A percentile compares a stretch with the other conserved stretches of the same genome.
phyloP scores from a whole-genome alignment of 257 asterid genomes.

The Gentiana dahurica region DNA sequence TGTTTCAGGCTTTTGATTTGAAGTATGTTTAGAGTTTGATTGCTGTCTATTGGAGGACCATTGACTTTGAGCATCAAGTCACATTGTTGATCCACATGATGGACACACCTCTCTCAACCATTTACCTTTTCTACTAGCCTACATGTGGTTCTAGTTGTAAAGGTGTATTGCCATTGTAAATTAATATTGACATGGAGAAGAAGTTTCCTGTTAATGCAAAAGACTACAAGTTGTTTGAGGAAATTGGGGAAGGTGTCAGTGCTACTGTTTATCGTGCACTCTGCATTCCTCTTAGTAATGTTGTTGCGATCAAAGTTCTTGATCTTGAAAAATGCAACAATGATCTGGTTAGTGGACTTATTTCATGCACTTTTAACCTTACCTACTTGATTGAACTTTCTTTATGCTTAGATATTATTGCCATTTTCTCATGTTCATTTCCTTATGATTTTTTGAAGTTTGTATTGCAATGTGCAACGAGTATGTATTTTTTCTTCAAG shows the following conservation, averaged over 20 bases:
- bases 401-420: neutral
- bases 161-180: slow-evolving; percentile 15
- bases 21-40: neutral
- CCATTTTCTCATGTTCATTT: no score
- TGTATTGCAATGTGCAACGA: no score
- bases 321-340: slow-evolving; percentile 95
- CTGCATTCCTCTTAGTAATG: slow-evolving; percentile 67
- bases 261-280: slow-evolving; percentile 86
- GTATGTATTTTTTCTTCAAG: no score
- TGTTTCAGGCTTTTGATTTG: neutral
- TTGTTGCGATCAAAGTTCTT: slow-evolving; percentile 95
- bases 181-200: slow-evolving; percentile 45
- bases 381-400: neutral
- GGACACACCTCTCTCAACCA: slow-evolving; percentile 12
- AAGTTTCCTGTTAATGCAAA: slow-evolving; percentile 70
- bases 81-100: slow-evolving; percentile 14
- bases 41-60: slow-evolving; percentile 4
- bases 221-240: slow-evolving; percentile 68
- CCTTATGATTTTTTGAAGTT: no score
- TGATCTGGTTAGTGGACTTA: slow-evolving; percentile 63
- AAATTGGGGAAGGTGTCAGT: slow-evolving; percentile 98
- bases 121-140: slow-evolving; percentile 15
- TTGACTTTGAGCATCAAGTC: neutral
- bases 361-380: neutral
- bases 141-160: slow-evolving; percentile 17